These are phyloP conservation scores for Pythium phragmitis DNA, from an alignment of 352 stramenopile species.

Conservation along the genomic window DNA sequence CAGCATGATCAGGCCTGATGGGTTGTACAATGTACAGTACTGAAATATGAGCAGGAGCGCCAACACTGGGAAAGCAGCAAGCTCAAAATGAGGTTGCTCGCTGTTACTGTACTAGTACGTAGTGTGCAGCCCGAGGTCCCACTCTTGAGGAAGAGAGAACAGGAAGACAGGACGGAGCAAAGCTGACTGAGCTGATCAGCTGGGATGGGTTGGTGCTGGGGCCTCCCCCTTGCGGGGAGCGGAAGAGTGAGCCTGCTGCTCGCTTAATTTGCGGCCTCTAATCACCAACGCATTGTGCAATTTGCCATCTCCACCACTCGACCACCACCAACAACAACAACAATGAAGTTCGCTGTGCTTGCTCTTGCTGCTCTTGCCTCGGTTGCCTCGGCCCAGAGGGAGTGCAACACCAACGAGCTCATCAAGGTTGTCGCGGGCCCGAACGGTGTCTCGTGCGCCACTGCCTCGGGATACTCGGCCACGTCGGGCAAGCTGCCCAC, in stretches of 20 bases:
- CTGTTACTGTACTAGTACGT: too few relatives aligned
- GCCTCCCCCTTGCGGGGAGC: background rate
- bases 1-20: too few relatives aligned
- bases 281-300: constrained; percentile 1
- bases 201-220: background rate
- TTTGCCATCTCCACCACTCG: constrained; percentile 3
- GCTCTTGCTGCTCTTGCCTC: constrained; percentile 9
- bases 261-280: too few relatives aligned
- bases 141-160: too few relatives aligned
- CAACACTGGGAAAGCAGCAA: too few relatives aligned
- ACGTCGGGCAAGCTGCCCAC: constrained; percentile 5
- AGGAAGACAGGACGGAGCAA: too few relatives aligned
- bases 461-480: constrained; percentile 5
- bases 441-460: constrained; percentile 6
- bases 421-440: constrained; percentile 9
- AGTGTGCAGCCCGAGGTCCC: too few relatives aligned
- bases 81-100: too few relatives aligned
- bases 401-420: constrained; percentile 5
- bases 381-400: constrained; percentile 1
- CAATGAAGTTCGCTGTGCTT: constrained; percentile 15
- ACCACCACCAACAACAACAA: background rate
- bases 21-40: too few relatives aligned
- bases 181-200: too few relatives aligned
- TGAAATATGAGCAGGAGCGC: too few relatives aligned
- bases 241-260: background rate